These are phyloP conservation scores for Zopfia rhizophila DNA, from an alignment of 2,329 filamentous ascomycete species.

Conservation along the genomic window DNA sequence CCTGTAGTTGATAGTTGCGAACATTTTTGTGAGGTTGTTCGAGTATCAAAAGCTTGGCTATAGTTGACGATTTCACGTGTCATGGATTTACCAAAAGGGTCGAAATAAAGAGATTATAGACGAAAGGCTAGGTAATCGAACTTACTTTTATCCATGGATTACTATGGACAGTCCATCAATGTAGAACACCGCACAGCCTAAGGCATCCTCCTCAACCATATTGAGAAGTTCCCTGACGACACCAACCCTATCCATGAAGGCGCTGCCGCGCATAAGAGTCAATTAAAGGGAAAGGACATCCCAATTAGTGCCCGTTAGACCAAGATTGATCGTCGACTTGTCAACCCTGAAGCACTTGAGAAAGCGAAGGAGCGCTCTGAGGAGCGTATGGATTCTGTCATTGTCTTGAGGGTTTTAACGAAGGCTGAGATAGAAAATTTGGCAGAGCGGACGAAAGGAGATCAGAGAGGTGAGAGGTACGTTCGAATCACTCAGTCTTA, in stretches of 20 bases:
- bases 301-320: constrained; percentile 85
- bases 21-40: too few relatives aligned
- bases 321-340: constrained; percentile 86
- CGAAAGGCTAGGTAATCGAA: too few relatives aligned
- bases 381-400: constrained; percentile 89
- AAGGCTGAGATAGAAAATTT: constrained; percentile 92
- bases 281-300: constrained; percentile 76
- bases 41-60: too few relatives aligned
- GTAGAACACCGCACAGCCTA: constrained; percentile 72
- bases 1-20: too few relatives aligned
- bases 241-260: constrained; percentile 85
- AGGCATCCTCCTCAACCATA: constrained; percentile 87
- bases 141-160: too few relatives aligned
- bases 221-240: constrained; percentile 86
- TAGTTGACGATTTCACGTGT: too few relatives aligned
- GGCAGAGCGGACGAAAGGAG: constrained; percentile 80
- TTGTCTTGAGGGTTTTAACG: constrained; percentile 86
- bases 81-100: too few relatives aligned
- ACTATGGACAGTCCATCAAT: too few relatives aligned
- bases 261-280: constrained; percentile 92
- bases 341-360: constrained; percentile 88
- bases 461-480: constrained; percentile 67
- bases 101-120: too few relatives aligned
- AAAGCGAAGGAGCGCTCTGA: constrained; percentile 92
- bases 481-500: too few relatives aligned